Conservation (phyloP, 2,329 filamentous ascomycete genomes). For the Aureobasidium sp. region DNA sequence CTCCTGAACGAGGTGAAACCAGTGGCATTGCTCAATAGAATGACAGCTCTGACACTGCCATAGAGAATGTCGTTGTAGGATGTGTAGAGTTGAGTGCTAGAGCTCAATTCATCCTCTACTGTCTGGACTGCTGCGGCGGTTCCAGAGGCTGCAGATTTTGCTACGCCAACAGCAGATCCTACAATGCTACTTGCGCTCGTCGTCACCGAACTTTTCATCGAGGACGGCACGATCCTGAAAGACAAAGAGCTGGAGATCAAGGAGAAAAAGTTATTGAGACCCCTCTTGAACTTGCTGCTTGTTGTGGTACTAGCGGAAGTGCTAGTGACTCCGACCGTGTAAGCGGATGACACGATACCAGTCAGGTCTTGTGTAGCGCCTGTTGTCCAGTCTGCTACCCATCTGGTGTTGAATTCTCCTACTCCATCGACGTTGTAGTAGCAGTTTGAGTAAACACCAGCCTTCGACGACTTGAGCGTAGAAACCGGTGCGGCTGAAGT, state of each 20-base stretch:
- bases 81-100: constrained; percentile 53
- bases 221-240: background rate
- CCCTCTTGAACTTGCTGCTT: background rate
- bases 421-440: constrained; percentile 3
- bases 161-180: background rate
- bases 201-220: background rate
- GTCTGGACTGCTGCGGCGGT: background rate
- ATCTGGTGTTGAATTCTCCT: constrained; percentile 6
- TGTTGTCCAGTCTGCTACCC: background rate
- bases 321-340: background rate
- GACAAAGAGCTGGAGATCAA: background rate
- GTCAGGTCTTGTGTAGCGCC: background rate
- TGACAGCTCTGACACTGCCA: constrained; percentile 59
- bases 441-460: constrained; percentile 6
- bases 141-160: background rate
- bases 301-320: background rate
- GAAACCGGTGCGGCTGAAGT: background rate
- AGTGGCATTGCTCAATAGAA: constrained; percentile 64
- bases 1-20: constrained; percentile 51
- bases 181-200: background rate
- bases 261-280: background rate
- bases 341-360: background rate
- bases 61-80: constrained; percentile 54
- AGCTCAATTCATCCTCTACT: background rate
- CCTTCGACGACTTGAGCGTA: background rate